Conservation (phyloP, 169 alveolate genomes). For the Plasmodium ovale region DNA sequence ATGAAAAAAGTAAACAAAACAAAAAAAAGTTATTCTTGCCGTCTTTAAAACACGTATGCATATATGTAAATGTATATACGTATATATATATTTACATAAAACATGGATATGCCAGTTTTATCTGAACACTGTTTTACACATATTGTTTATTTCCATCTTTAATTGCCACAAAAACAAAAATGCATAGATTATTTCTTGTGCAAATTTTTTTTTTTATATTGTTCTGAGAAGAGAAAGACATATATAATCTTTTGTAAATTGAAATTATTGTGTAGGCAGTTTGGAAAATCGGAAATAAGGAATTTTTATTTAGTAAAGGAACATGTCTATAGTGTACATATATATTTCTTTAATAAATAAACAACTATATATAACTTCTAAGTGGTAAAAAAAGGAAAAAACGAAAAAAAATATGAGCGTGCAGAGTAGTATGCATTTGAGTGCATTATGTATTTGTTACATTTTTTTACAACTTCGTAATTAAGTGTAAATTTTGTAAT, state of each 20-base stretch:
- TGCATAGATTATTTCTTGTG: background rate
- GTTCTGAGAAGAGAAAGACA: background rate
- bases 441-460: background rate
- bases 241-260: background rate
- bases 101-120: too few species aligned
- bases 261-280: background rate
- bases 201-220: too few species aligned
- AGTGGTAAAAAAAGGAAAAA: background rate
- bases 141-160: background rate
- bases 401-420: background rate
- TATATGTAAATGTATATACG: background rate
- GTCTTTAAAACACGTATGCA: conserved; percentile 1
- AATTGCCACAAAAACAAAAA: background rate
- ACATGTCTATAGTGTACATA: background rate
- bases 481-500: background rate
- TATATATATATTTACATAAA: too few species aligned
- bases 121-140: background rate
- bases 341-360: too few species aligned
- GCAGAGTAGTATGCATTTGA: conserved; percentile 8
- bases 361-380: background rate
- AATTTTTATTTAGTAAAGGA: background rate
- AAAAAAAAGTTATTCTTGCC: conserved; percentile 1
- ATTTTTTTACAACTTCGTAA: conserved; percentile 2
- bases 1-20: background rate
- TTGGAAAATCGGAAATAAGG: background rate